phyloP scores from a whole-genome alignment of 1,284 basidiomycete genomes.

The Stygiomarasmius scandens region DNA sequence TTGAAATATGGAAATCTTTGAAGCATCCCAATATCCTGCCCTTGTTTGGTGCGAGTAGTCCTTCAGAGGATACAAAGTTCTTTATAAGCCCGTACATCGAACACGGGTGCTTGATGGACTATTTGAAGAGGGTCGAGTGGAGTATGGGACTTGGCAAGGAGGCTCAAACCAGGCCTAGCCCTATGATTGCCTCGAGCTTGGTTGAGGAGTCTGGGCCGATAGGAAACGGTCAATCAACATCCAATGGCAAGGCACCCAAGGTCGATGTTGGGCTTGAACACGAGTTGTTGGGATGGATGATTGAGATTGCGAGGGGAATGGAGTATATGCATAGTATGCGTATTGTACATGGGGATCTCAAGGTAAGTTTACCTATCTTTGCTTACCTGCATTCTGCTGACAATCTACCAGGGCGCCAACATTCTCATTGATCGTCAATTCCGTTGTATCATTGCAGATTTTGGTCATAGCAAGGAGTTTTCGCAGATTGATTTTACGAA shows the following conservation, averaged over 20 bases:
- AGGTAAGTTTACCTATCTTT: conserved; percentile 2
- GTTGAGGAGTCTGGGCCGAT: neutral
- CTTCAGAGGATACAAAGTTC: conserved; percentile 47
- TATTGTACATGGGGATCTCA: conserved; percentile 16
- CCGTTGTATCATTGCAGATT: conserved; percentile 14
- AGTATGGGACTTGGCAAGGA: neutral
- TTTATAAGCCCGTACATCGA: conserved; percentile 37
- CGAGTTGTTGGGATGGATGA: conserved; percentile 14
- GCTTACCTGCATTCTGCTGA: neutral
- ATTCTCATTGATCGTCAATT: conserved; percentile 13
- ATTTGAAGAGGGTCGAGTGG: conserved; percentile 15
- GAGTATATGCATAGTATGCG: conserved; percentile 10
- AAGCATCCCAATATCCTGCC: conserved; percentile 43
- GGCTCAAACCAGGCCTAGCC: neutral
- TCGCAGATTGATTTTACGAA: conserved; percentile 9
- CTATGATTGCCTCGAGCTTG: neutral
- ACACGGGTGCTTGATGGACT: conserved; percentile 9
- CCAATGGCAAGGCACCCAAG: neutral
- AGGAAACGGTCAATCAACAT: neutral
- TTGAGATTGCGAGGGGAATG: conserved; percentile 13
- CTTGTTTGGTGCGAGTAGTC: conserved; percentile 45
- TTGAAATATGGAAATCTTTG: conserved; percentile 41
- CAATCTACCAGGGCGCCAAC: conserved; percentile 10
- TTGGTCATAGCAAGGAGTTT: conserved; percentile 14
- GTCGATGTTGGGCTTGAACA: conserved; percentile 2